Evolutionary conservation across 1,139 yeast species (phyloP).

Genomic region (Hanseniaspora uvarum): DNA sequence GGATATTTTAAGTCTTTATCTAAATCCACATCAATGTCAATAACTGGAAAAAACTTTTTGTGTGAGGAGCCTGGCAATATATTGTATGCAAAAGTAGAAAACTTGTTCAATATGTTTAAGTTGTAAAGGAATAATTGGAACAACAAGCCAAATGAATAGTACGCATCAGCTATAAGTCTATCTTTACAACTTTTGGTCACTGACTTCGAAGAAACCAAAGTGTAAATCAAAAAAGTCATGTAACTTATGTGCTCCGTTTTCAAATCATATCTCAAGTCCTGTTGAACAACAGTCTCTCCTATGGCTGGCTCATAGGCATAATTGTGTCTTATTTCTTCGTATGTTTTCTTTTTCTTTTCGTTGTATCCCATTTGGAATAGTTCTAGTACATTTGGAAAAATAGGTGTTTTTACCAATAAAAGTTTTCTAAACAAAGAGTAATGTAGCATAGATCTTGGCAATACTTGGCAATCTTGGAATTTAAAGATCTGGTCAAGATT

Average conservation of each 20-base stretch:
- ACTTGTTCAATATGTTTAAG: constrained; percentile 5
- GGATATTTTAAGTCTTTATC: constrained; percentile 7
- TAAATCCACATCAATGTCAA: constrained; percentile 2
- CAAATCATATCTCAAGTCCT: constrained; percentile 7
- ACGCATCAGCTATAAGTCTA: constrained; percentile 4
- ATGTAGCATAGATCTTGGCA: not conserved
- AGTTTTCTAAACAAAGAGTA: constrained; percentile 10
- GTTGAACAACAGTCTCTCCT: not conserved
- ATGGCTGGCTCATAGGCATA: constrained; percentile 3
- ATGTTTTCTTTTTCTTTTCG: not conserved
- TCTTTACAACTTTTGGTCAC: constrained; percentile 5
- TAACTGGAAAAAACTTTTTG: constrained; percentile 5
- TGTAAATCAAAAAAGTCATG: constrained; percentile 13
- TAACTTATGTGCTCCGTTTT: constrained; percentile 12
- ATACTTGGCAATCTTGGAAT: not conserved
- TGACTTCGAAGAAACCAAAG: constrained; percentile 1
- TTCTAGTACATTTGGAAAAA: constrained; percentile 13
- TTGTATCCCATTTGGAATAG: constrained; percentile 6
- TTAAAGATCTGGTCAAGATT: constrained; percentile 3
- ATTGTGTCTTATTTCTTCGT: not conserved
- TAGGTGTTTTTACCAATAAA: constrained; percentile 2
- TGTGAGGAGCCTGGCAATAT: not conserved
- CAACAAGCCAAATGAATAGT: not conserved
- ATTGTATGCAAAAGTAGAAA: constrained; percentile 7
- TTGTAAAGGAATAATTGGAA: constrained; percentile 2